phyloP scores from a whole-genome alignment of 805 yeast species.

The Sugiyamaella marilandica region DNA sequence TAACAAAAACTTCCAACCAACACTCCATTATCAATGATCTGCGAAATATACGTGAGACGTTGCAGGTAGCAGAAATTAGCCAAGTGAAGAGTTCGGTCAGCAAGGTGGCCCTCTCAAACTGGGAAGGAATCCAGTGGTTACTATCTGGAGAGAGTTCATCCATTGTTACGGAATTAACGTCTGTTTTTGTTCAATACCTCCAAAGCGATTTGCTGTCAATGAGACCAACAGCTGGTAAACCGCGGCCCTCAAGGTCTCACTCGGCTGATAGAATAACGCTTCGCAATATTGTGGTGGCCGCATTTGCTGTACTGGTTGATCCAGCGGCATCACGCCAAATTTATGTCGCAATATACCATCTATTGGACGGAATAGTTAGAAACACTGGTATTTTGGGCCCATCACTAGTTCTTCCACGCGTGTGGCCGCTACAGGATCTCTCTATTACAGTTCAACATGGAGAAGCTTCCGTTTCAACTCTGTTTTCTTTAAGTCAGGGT shows the following conservation, averaged over 20 bases:
- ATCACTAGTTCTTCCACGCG: constrained; percentile 14
- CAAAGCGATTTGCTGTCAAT: neutral
- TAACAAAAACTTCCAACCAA: neutral
- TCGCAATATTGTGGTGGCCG: neutral
- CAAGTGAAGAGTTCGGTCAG: constrained; percentile 7
- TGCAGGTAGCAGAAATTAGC: constrained; percentile 11
- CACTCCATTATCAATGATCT: constrained; percentile 22
- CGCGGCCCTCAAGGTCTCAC: neutral
- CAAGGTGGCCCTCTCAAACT: constrained; percentile 20
- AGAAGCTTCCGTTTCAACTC: neutral
- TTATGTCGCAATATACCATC: constrained; percentile 10
- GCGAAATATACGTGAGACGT: constrained; percentile 22
- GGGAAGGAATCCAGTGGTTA: constrained; percentile 32
- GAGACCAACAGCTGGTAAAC: neutral
- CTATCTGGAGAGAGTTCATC: constrained; percentile 20
- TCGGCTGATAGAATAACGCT: neutral
- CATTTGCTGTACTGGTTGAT: neutral
- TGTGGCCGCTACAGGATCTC: constrained; percentile 13
- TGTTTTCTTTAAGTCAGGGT: constrained; percentile 11
- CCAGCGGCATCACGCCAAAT: neutral
- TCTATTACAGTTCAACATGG: constrained; percentile 6
- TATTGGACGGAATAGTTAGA: constrained; percentile 7
- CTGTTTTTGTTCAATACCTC: constrained; percentile 24
- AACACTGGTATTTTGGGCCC: constrained; percentile 14
- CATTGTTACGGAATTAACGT: constrained; percentile 23